A percentile compares a stretch with the other conserved stretches of the same genome.
Evolutionary conservation across 768 basidiomycete genomes (phyloP).

Genomic region (Basidioascus undulatus): DNA sequence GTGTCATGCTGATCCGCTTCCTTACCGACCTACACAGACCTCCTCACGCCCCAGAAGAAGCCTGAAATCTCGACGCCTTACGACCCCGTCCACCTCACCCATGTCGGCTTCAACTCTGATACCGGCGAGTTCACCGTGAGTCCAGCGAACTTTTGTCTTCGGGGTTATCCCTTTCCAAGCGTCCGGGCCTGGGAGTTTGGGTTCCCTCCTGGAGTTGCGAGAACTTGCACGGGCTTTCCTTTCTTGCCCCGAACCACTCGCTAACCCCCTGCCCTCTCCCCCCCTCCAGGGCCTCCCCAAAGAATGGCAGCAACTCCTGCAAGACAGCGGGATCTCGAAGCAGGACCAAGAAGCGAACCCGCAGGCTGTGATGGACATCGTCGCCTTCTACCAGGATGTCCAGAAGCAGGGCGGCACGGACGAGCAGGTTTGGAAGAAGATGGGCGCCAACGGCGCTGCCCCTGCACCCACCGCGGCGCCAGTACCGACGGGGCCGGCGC

Average conservation of each 20-base stretch:
- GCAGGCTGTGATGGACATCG: slow-evolving; percentile 92
- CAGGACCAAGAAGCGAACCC: slow-evolving; percentile 93
- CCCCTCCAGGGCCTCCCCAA: slow-evolving; percentile 51
- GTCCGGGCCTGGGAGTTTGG: too few species aligned
- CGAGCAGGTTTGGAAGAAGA: slow-evolving; percentile 58
- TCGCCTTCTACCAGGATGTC: slow-evolving; percentile 82
- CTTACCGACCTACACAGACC: too few species aligned
- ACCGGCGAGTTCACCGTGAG: slow-evolving; percentile 76
- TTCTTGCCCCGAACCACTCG: neutral
- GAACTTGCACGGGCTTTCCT: neutral
- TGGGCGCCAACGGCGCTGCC: slow-evolving; percentile 22
- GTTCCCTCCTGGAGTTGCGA: neutral
- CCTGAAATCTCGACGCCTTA: slow-evolving; percentile 87
- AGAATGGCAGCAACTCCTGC: slow-evolving; percentile 90
- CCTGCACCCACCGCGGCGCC: too few species aligned
- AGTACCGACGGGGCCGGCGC: too few species aligned
- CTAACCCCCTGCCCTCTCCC: neutral
- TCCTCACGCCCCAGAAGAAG: too few species aligned
- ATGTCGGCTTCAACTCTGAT: slow-evolving; percentile 96
- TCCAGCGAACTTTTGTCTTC: too few species aligned
- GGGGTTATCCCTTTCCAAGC: too few species aligned
- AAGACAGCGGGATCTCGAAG: slow-evolving; percentile 79
- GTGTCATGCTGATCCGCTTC: too few species aligned
- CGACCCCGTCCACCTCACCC: slow-evolving; percentile 95
- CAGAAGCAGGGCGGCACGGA: slow-evolving; percentile 11